These are phyloP conservation scores for Ganoderma boninense DNA, from an alignment of 1,284 basidiomycete species.

Conservation along the genomic window DNA sequence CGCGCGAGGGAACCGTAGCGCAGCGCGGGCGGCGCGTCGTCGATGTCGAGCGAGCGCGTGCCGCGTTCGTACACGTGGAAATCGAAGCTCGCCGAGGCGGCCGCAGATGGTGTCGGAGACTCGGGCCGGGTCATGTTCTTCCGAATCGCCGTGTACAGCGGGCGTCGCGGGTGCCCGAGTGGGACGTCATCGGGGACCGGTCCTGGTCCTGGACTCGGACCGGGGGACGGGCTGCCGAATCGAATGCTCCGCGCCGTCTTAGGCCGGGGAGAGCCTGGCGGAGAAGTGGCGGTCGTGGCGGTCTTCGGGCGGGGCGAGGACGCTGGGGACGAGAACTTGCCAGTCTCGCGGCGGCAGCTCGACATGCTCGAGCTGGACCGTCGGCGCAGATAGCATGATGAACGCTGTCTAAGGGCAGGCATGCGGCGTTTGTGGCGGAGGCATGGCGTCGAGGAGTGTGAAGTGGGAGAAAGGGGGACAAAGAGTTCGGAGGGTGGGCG, in stretches of 20 bases:
- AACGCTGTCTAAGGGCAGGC: slow-evolving; percentile 46
- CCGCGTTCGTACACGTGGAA: slow-evolving; percentile 27
- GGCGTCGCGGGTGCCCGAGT: slow-evolving; percentile 47
- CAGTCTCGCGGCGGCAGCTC: slow-evolving; percentile 16
- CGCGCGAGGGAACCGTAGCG: slow-evolving; percentile 30
- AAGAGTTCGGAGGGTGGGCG: slow-evolving; percentile 13
- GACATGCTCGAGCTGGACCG: slow-evolving; percentile 38
- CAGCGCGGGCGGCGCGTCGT: slow-evolving; percentile 10
- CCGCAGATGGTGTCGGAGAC: slow-evolving; percentile 40
- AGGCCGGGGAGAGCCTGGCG: slow-evolving; percentile 19
- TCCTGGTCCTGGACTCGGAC: background rate
- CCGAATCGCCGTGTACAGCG: slow-evolving; percentile 70
- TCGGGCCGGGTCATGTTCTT: slow-evolving; percentile 58
- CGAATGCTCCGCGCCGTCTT: slow-evolving; percentile 25
- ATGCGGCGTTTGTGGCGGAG: slow-evolving; percentile 52
- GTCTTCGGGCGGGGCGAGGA: slow-evolving; percentile 20
- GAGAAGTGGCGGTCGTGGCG: slow-evolving; percentile 14
- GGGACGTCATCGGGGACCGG: slow-evolving; percentile 21
- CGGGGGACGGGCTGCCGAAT: slow-evolving; percentile 21
- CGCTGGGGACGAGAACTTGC: slow-evolving; percentile 7
- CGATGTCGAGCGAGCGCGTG: slow-evolving; percentile 34
- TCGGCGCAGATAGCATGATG: slow-evolving; percentile 49
- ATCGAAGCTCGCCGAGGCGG: slow-evolving; percentile 24
- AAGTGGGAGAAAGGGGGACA: slow-evolving; percentile 12
- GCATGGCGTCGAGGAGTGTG: slow-evolving; percentile 37